A percentile compares a stretch with the other conserved stretches of the same genome.
phyloP scores from a whole-genome alignment of 306 rosid species.

The Vachellia collinsii region DNA sequence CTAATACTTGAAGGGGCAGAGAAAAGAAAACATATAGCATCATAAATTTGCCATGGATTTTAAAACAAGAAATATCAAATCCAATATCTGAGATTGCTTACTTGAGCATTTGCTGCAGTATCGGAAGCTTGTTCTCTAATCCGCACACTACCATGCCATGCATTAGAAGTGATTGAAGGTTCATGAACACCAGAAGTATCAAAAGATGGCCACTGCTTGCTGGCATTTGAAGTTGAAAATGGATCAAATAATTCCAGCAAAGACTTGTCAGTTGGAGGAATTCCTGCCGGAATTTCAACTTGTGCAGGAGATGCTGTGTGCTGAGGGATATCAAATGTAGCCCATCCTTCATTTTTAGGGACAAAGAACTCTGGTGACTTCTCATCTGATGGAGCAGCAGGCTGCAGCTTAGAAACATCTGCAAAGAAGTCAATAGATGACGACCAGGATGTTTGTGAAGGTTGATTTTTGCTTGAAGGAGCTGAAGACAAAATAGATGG shows the following conservation, averaged over 20 bases:
- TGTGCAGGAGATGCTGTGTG: slow-evolving; percentile 35
- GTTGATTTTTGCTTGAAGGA: slow-evolving; percentile 37
- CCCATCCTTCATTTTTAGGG: slow-evolving; percentile 79
- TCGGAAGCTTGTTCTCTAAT: slow-evolving; percentile 45
- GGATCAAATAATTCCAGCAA: slow-evolving; percentile 52
- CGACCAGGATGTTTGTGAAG: slow-evolving; percentile 39
- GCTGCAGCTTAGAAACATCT: slow-evolving; percentile 45
- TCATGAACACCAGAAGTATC: slow-evolving; percentile 37
- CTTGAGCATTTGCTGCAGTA: slow-evolving; percentile 47
- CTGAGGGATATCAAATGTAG: slow-evolving; percentile 71
- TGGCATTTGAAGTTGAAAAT: slow-evolving; percentile 44
- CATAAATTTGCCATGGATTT: background rate
- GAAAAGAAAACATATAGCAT: slow-evolving; percentile 2
- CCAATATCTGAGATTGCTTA: slow-evolving; percentile 32
- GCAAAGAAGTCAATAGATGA: slow-evolving; percentile 54
- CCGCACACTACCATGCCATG: slow-evolving; percentile 48
- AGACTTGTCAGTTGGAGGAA: slow-evolving; percentile 40
- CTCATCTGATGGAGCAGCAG: slow-evolving; percentile 44
- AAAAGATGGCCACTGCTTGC: slow-evolving; percentile 54
- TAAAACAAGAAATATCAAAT: slow-evolving; percentile 22
- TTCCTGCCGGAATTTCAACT: slow-evolving; percentile 40
- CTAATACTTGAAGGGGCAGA: background rate
- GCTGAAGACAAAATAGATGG: slow-evolving; percentile 39
- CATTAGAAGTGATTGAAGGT: slow-evolving; percentile 41
- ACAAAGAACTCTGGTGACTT: slow-evolving; percentile 46